Evolutionary conservation across 805 yeast genomes (phyloP).

Genomic region (Starmerella cellae): DNA sequence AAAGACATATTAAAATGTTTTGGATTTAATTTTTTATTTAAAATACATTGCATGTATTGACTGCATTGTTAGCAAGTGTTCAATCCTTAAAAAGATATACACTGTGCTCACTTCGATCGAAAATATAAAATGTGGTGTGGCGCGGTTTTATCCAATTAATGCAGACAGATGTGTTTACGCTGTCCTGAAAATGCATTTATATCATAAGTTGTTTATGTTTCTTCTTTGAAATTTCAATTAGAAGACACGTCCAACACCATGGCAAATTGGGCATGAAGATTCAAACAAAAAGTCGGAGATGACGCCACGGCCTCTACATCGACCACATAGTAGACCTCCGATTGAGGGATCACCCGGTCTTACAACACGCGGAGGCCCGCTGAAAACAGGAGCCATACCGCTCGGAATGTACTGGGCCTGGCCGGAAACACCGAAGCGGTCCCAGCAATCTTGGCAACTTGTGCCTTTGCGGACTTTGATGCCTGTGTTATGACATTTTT

Average conservation of each 20-base stretch:
- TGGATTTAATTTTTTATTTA: too few relatives aligned
- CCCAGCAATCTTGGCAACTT: constrained; percentile 59
- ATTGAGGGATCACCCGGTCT: constrained; percentile 63
- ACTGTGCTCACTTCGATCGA: too few relatives aligned
- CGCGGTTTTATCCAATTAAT: too few relatives aligned
- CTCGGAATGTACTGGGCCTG: constrained; percentile 16
- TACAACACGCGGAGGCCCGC: constrained; percentile 30
- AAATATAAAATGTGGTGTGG: too few relatives aligned
- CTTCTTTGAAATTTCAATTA: neutral
- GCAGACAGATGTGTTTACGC: too few relatives aligned
- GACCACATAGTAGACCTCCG: constrained; percentile 64
- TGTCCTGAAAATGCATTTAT: too few relatives aligned
- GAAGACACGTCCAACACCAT: constrained; percentile 39
- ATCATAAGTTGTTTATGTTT: too few relatives aligned
- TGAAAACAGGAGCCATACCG: constrained; percentile 23
- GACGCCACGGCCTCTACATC: constrained; percentile 55
- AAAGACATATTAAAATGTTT: too few relatives aligned
- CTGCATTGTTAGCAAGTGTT: too few relatives aligned
- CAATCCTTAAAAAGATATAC: too few relatives aligned
- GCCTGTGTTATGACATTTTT: constrained; percentile 64
- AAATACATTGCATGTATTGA: too few relatives aligned
- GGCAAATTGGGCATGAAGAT: constrained; percentile 49
- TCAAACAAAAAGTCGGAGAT: constrained; percentile 44
- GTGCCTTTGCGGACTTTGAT: constrained; percentile 41
- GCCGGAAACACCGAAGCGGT: constrained; percentile 30